phyloP scores from a whole-genome alignment of 495 filamentous ascomycete species.

The Parmelia sp. region DNA sequence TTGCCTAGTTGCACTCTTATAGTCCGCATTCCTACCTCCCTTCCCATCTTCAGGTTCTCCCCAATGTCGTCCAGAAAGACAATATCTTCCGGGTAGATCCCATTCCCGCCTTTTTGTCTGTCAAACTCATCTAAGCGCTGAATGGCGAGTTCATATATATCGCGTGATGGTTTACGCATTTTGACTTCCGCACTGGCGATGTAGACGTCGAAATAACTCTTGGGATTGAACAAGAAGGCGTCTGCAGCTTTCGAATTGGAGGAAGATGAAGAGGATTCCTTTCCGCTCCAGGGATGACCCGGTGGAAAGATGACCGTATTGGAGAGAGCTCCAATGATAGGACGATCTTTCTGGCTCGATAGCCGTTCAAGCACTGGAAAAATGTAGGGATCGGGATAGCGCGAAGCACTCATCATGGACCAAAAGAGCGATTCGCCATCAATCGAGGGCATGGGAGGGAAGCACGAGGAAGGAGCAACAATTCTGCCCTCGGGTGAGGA shows the following conservation, averaged over 20 bases:
- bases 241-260: slow-evolving; percentile 18
- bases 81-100: slow-evolving; percentile 58
- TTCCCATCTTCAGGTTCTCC: slow-evolving; percentile 79
- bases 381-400: slow-evolving; percentile 76
- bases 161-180: slow-evolving; percentile 76
- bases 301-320: slow-evolving; percentile 82
- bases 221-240: slow-evolving; percentile 40
- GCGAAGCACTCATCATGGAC: slow-evolving; percentile 79
- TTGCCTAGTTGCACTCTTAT: slow-evolving; percentile 76
- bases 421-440: slow-evolving; percentile 80
- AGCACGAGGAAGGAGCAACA: slow-evolving; percentile 8
- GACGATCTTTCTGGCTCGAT: slow-evolving; percentile 43
- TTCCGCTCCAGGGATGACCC: slow-evolving; percentile 46
- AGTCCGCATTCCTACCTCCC: slow-evolving; percentile 67
- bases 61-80: slow-evolving; percentile 96
- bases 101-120: slow-evolving; percentile 45
- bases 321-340: slow-evolving; percentile 72
- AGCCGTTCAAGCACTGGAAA: slow-evolving; percentile 60
- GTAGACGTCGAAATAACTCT: slow-evolving; percentile 70
- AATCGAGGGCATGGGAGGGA: slow-evolving; percentile 63
- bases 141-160: slow-evolving; percentile 72
- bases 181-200: slow-evolving; percentile 80
- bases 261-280: slow-evolving; percentile 31
- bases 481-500: not conserved
- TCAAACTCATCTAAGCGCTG: slow-evolving; percentile 54